Conservation (phyloP, 2,329 filamentous ascomycete species). For the Remersonia thermophila region DNA sequence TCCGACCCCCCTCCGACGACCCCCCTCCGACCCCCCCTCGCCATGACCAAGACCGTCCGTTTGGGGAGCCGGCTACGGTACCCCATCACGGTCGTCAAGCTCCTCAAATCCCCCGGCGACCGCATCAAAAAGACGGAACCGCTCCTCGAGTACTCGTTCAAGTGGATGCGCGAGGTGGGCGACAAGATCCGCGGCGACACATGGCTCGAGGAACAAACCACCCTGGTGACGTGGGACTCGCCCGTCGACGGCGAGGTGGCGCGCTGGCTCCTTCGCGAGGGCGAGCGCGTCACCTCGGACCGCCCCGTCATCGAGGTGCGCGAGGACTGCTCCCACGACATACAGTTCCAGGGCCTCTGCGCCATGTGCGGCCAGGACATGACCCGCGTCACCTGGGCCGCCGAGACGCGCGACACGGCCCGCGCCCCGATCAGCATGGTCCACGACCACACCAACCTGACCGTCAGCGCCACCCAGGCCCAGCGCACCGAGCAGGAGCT, state of each 20-base stretch:
- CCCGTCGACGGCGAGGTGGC: slow-evolving; percentile 69
- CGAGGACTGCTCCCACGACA: slow-evolving; percentile 80
- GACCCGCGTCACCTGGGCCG: slow-evolving; percentile 80
- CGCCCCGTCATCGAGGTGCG: slow-evolving; percentile 61
- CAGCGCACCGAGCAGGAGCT: slow-evolving; percentile 72
- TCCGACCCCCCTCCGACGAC: no score
- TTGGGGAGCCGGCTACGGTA: slow-evolving; percentile 38
- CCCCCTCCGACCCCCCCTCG: no score
- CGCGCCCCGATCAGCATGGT: slow-evolving; percentile 91
- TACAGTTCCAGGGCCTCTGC: slow-evolving; percentile 85
- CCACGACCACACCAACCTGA: slow-evolving; percentile 79
- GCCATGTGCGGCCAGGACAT: slow-evolving; percentile 91
- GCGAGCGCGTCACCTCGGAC: slow-evolving; percentile 49
- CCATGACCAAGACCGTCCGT: slow-evolving; percentile 17
- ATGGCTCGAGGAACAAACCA: slow-evolving; percentile 56
- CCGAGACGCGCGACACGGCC: slow-evolving; percentile 62
- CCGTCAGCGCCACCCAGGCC: slow-evolving; percentile 73
- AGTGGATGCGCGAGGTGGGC: slow-evolving; percentile 63
- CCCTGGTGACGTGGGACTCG: slow-evolving; percentile 66
- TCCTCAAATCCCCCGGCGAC: slow-evolving; percentile 67
- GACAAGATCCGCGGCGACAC: slow-evolving; percentile 49
- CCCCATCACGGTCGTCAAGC: slow-evolving; percentile 80
- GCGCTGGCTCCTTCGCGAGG: slow-evolving; percentile 62
- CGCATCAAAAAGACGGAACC: slow-evolving; percentile 61
- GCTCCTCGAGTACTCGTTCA: slow-evolving; percentile 79